Evolutionary conservation across 2,329 filamentous ascomycete genomes (phyloP).

Genomic region (Mariannaea sp.): DNA sequence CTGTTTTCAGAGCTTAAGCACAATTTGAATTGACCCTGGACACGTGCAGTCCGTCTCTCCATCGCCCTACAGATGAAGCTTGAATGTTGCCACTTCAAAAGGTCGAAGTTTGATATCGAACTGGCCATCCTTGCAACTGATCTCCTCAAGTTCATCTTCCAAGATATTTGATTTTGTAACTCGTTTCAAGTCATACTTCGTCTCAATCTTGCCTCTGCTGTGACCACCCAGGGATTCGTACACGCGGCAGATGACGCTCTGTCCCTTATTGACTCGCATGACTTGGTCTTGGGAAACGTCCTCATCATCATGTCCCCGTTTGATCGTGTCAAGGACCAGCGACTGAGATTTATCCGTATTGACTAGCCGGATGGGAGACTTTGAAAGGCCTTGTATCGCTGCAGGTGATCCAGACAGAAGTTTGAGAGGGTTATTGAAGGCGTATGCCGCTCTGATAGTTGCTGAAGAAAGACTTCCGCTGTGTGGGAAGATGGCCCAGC

Average conservation of each 20-base stretch:
- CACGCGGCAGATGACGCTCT: slow-evolving; percentile 80
- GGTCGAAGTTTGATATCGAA: slow-evolving; percentile 71
- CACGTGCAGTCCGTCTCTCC: slow-evolving; percentile 37
- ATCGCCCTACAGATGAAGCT: slow-evolving; percentile 57
- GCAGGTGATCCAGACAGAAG: slow-evolving; percentile 39
- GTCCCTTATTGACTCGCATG: slow-evolving; percentile 69
- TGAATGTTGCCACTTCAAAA: slow-evolving; percentile 85
- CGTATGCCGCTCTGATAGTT: slow-evolving; percentile 82
- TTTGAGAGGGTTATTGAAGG: slow-evolving; percentile 83
- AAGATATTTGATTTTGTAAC: slow-evolving; percentile 85
- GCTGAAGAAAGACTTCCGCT: slow-evolving; percentile 69
- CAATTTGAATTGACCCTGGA: slow-evolving; percentile 24
- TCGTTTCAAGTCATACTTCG: slow-evolving; percentile 71
- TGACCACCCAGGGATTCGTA: slow-evolving; percentile 90
- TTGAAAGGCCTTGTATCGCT: slow-evolving; percentile 34
- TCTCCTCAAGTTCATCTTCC: slow-evolving; percentile 80
- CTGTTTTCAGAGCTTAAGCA: slow-evolving; percentile 20
- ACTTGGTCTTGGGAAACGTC: slow-evolving; percentile 68
- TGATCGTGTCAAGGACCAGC: slow-evolving; percentile 85
- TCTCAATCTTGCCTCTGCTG: slow-evolving; percentile 71
- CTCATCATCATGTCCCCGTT: slow-evolving; percentile 88
- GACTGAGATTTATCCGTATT: slow-evolving; percentile 60
- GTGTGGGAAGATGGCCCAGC: slow-evolving; percentile 91
- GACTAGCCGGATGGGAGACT: slow-evolving; percentile 66
- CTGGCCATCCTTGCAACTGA: slow-evolving; percentile 54